A percentile compares a stretch with the other conserved stretches of the same genome.
phyloP scores from a whole-genome alignment of 306 rosid species.

The Abrus precatorius region DNA sequence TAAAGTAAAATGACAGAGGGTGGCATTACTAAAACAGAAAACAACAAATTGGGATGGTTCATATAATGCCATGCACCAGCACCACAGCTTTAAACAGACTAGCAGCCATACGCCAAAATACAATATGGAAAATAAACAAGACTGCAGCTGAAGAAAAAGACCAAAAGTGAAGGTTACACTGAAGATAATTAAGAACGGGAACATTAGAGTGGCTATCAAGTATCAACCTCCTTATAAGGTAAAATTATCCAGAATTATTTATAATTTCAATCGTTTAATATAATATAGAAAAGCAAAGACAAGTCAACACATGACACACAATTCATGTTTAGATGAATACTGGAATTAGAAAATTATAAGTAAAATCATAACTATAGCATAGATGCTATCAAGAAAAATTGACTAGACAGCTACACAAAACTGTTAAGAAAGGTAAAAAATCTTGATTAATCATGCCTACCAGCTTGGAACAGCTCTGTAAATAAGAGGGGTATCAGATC shows the following conservation, averaged over 20 bases:
- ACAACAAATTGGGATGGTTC: background rate
- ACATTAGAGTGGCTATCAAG: too few species aligned
- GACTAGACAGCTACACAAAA: constrained; percentile 37
- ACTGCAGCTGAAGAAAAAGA: too few species aligned
- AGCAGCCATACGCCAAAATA: background rate
- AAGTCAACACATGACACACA: background rate
- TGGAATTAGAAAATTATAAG: constrained; percentile 9
- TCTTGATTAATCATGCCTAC: constrained; percentile 53
- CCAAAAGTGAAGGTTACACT: too few species aligned
- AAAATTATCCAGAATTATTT: too few species aligned
- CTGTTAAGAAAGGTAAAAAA: constrained; percentile 28
- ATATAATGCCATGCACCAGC: background rate
- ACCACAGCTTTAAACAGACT: background rate
- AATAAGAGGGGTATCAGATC: constrained; percentile 94
- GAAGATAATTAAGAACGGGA: too few species aligned
- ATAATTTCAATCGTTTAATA: too few species aligned
- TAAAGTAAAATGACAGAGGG: too few species aligned
- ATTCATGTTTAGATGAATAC: background rate
- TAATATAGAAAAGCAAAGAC: too few species aligned
- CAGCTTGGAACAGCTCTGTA: constrained; percentile 98
- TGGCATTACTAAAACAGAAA: background rate
- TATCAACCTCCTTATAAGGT: too few species aligned
- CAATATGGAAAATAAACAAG: too few species aligned
- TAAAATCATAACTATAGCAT: constrained; percentile 15
- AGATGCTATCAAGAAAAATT: constrained; percentile 30